phyloP scores from a whole-genome alignment of 1,139 yeast species.

The Torulaspora pretoriensis region DNA sequence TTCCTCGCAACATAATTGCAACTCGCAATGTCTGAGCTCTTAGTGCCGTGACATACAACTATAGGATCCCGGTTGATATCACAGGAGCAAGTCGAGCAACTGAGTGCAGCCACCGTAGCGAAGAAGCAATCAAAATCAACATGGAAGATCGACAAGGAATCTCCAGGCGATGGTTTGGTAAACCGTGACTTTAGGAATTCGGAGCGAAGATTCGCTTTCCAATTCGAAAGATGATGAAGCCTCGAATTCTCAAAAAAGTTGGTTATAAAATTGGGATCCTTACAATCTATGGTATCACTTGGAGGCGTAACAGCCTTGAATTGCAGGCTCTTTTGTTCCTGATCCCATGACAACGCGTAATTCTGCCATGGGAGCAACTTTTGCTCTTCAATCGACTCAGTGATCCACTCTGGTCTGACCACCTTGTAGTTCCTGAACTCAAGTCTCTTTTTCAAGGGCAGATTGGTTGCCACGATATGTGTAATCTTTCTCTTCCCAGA shows the following conservation, averaged over 20 bases:
- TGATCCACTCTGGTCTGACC: constrained; percentile 79
- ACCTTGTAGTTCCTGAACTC: constrained; percentile 68
- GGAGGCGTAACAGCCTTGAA: constrained; percentile 2
- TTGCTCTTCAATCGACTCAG: constrained; percentile 52
- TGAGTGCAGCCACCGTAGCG: constrained; percentile 76
- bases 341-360: constrained; percentile 50
- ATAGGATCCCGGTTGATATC: constrained; percentile 61
- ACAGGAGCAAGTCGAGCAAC: constrained; percentile 39
- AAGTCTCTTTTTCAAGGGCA: constrained; percentile 70
- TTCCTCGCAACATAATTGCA: constrained; percentile 83
- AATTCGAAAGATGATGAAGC: constrained; percentile 78
- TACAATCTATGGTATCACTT: constrained; percentile 46
- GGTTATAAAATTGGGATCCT: constrained; percentile 68
- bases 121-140: constrained; percentile 93
- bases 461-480: constrained; percentile 73
- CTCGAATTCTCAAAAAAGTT: constrained; percentile 77
- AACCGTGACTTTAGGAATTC: constrained; percentile 40
- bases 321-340: constrained; percentile 42
- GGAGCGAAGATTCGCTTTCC: constrained; percentile 75
- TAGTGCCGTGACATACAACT: constrained; percentile 79
- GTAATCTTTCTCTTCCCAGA: constrained; percentile 71
- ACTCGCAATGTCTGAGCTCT: constrained; percentile 72
- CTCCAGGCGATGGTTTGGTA: constrained; percentile 6
- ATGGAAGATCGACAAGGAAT: constrained; percentile 52
- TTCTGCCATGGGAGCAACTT: constrained; percentile 62